Base-by-base conservation (phyloP, 495 filamentous ascomycete genomes). In the Trichoderma erinaceum region DNA sequence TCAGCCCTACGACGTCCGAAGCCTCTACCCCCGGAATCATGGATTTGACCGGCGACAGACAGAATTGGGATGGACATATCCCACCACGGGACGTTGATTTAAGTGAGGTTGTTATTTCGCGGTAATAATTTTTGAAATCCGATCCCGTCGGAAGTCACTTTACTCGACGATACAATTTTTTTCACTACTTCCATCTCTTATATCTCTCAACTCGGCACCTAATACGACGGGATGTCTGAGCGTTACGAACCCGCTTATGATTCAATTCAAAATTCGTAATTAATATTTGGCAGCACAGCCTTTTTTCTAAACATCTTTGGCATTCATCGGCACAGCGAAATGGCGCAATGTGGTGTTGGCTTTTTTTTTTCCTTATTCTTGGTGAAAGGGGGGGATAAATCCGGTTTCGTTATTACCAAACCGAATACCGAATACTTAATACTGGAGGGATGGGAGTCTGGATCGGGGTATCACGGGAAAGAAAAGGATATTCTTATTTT, bases 1-100 rank as follows among this genome's bases (percentile, higher is more conserved):
- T 79, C 46, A 82, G 79, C 69, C 80, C 81, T 11, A 75, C 73
- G 2, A 76, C 76, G 18, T 74, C 75, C 0, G 72, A 72, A 23
- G 75, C 75, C 52, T 74, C 76, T 2, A 67, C 71, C 18, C 68
- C 66, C 18, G 70, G 71, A 43, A 44, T 75, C n/a, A 48, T 75
- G 50, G 72, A 67, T 3, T 23, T 74, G 67, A 71, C 67, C 25
- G 68, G 74, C 1, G 71, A 74, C 38, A 71, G 73, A 38, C 72
- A 75, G n/a, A 44, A 73, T 16, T 79, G 77, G 77, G 74, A 68
- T 23, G 73, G 71, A 18, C 18, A 71, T 43, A 48, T 66, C 64
- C 35, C 21, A n/a, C n/a, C 46, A 27, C 61, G 70, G 35, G 74
- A 76, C 63, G 73, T 69, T 68, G 75, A 76, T 63, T 66, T 76